Evolutionary conservation across 176 grass and related monocot genomes (phyloP).

Genomic region (Cymbopogon citratus): DNA sequence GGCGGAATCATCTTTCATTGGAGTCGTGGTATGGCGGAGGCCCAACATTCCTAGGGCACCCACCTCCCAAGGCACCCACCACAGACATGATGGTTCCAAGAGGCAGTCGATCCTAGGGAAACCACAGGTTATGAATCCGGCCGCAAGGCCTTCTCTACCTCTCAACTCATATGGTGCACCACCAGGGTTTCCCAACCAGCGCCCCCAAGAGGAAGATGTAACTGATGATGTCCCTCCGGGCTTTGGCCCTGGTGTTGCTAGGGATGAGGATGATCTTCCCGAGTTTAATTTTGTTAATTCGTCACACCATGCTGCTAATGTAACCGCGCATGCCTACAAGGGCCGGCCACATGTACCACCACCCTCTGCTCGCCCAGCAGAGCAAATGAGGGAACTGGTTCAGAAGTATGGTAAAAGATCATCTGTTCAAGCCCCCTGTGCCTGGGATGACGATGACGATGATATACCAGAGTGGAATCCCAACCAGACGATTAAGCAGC

Average conservation of each 20-base stretch:
- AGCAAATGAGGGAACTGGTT: conserved; percentile 57
- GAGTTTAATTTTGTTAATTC: conserved; percentile 64
- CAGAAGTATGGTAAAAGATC: conserved; percentile 69
- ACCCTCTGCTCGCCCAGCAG: conserved; percentile 38
- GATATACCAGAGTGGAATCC: conserved; percentile 95
- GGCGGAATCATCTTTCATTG: conserved; percentile 49
- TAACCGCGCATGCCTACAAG: conserved; percentile 43
- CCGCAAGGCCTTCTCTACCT: conserved; percentile 27
- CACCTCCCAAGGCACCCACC: conserved; percentile 34
- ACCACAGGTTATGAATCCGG: conserved; percentile 39
- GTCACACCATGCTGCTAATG: conserved; percentile 48
- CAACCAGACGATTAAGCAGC: conserved; percentile 21
- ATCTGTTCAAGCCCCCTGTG: conserved; percentile 16
- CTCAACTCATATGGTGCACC: conserved; percentile 5
- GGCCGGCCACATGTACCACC: conserved; percentile 29
- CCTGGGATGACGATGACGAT: conserved; percentile 63
- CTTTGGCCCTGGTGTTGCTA: conserved; percentile 69
- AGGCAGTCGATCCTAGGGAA: conserved; percentile 55
- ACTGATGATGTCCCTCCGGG: conserved; percentile 87
- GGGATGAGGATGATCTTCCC: conserved; percentile 64
- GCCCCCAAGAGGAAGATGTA: conserved; percentile 39
- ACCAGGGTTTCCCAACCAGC: conserved; percentile 36
- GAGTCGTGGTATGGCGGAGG: conserved; percentile 77
- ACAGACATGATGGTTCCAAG: conserved; percentile 47
- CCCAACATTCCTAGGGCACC: conserved; percentile 51